phyloP scores from a whole-genome alignment of 2,329 filamentous ascomycete genomes.

The Beauveria pseudobassiana region DNA sequence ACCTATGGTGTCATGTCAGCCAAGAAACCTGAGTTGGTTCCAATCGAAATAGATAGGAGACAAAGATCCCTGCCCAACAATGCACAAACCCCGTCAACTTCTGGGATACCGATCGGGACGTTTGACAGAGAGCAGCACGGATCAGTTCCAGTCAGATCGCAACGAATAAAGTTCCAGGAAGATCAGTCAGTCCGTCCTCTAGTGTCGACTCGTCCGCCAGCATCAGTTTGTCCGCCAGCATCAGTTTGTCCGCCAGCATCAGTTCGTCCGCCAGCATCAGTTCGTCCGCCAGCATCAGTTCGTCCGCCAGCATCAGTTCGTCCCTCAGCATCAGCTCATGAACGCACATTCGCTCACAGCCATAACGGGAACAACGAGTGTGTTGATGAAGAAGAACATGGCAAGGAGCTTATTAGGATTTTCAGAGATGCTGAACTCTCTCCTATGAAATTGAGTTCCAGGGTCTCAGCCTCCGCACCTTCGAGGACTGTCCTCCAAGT shows the following conservation, averaged over 20 bases:
- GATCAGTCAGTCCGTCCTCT: background rate
- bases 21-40: background rate
- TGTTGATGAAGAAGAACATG: background rate
- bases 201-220: background rate
- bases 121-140: background rate
- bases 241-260: background rate
- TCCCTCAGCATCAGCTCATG: background rate
- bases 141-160: background rate
- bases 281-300: background rate
- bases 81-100: background rate
- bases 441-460: background rate
- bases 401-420: background rate
- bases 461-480: background rate
- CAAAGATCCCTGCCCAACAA: background rate
- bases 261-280: background rate
- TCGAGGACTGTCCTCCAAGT: background rate
- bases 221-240: background rate
- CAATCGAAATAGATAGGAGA: conserved; percentile 43
- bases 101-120: background rate
- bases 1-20: conserved; percentile 59
- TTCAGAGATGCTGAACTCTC: background rate
- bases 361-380: background rate
- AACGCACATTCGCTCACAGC: background rate
- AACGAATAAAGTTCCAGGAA: conserved; percentile 3
- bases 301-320: background rate